phyloP scores from a whole-genome alignment of 495 filamentous ascomycete genomes.

The Podospora tetraspora region DNA sequence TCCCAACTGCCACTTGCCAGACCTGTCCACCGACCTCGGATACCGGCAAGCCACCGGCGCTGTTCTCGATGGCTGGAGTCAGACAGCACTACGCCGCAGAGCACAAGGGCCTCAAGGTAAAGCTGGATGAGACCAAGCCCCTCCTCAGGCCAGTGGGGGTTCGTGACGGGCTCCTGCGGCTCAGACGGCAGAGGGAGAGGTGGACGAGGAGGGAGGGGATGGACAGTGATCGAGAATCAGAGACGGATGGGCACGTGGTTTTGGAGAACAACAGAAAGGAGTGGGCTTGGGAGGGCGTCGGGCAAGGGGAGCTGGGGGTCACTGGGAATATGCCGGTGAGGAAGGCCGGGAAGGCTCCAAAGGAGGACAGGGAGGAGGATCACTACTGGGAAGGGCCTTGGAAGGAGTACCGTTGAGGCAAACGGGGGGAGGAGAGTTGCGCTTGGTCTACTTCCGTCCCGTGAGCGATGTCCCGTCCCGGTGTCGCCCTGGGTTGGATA shows the following conservation, averaged over 20 bases:
- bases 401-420: not conserved
- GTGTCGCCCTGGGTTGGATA: no score
- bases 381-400: not conserved
- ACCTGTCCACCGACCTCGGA: not conserved
- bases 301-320: not conserved
- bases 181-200: not conserved
- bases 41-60: not conserved
- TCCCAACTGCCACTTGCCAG: not conserved
- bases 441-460: no score
- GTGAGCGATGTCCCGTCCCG: no score
- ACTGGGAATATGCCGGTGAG: not conserved
- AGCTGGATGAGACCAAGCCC: not conserved
- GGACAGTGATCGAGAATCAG: not conserved
- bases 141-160: not conserved
- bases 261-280: not conserved
- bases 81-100: not conserved
- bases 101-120: not conserved
- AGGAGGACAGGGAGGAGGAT: not conserved
- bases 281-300: not conserved
- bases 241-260: not conserved
- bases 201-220: not conserved
- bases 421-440: not conserved
- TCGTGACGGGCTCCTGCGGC: not conserved
- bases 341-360: not conserved
- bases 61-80: not conserved